Percentiles rank a stretch among this genome's conserved stretches.
phyloP scores from a whole-genome alignment of 1,284 basidiomycete genomes.

The Microbotryum violaceum region DNA sequence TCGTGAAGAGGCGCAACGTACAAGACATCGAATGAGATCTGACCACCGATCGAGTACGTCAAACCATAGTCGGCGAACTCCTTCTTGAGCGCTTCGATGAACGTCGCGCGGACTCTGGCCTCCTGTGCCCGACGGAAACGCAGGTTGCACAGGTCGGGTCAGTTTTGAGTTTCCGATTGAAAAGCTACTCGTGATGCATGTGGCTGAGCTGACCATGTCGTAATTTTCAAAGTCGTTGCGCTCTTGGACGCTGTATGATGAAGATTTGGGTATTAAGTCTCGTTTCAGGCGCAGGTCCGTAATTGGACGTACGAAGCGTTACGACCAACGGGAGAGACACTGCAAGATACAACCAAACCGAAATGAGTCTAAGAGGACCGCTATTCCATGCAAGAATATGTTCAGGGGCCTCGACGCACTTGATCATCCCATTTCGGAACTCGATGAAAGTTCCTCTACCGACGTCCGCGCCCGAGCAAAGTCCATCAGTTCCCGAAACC shows the following conservation, averaged over 20 bases:
- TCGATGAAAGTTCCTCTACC: constrained; percentile 88
- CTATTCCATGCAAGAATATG: neutral
- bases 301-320: constrained; percentile 67
- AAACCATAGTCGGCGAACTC: constrained; percentile 79
- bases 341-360: neutral
- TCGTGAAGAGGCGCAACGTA: neutral
- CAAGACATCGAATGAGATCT: constrained; percentile 95
- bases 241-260: constrained; percentile 55
- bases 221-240: constrained; percentile 67
- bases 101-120: constrained; percentile 62
- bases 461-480: neutral
- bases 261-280: neutral
- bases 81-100: constrained; percentile 72
- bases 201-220: constrained; percentile 56
- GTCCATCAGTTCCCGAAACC: neutral
- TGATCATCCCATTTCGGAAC: constrained; percentile 96
- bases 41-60: constrained; percentile 89
- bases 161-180: too few species aligned
- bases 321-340: constrained; percentile 87
- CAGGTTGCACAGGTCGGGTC: too few species aligned
- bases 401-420: constrained; percentile 41
- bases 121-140: constrained; percentile 37
- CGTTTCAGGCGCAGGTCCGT: too few species aligned
- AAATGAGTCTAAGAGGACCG: neutral
- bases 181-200: too few species aligned